Evolutionary conservation across 345 rosid genomes (phyloP), one percentile per base, ranked within the genome.

Genomic region (Hypericum perforatum): DNA sequence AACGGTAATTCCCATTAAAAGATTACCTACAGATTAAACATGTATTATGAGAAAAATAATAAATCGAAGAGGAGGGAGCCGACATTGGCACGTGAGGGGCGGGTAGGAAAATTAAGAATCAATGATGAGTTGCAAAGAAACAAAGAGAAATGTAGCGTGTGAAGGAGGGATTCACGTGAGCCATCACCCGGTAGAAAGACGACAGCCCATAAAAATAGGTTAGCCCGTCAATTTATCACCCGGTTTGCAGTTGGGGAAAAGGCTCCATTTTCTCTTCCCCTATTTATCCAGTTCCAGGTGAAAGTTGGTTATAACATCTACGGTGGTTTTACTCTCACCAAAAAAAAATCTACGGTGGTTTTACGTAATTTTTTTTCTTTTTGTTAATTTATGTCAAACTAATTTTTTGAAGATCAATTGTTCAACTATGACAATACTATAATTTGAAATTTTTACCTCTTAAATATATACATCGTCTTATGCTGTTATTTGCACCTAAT

Each of bases 151-250:
- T 10, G 59, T 68, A 57, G 65, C 78, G 78, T 71, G 74, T 67
- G 76, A 64, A 56, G 37, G 65, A 56, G 39, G 14, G 82, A 70
- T 62, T 81, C 89, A 81, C 80, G 81, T 84, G 89, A 79, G 63
- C 51, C 52, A 29, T 15, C 67, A 54, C 59, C 63, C 66, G 58
- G 77, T 55, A 61, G 57, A 60, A 57, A 61, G 57, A 60, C 57
- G 51, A 65, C 61, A 64, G 11, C 45, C 56, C 7, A 47, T 29
- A 40, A 37, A 49, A 62, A 57, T 49, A 69, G 71, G 78, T 79
- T 79, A 72, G 66, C 52, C 58, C 55, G 79, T 77, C 79, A 67
- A 52, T 50, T 65, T 41, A 76, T 75, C 65, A 64, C 64, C 70
- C 50, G 60, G 60, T 67, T 72, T 76, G 74, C 63, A 63, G 78